Evolutionary conservation across 352 stramenopile species (phyloP), one percentile per base, ranked within the genome.

Genomic region (Salisapilia sapeloensis): DNA sequence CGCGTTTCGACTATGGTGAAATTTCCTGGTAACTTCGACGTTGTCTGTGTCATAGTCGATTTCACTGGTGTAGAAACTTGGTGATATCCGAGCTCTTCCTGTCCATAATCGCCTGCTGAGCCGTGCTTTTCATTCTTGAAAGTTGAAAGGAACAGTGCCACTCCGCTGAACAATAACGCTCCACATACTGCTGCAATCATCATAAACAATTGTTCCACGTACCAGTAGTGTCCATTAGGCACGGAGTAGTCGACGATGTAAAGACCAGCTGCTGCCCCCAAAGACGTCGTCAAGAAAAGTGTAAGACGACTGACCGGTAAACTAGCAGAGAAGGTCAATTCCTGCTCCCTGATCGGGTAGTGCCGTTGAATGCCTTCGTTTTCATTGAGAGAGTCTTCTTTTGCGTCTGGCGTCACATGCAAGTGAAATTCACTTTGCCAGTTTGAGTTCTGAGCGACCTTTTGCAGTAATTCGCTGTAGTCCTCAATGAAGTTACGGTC

Each of bases 381-480:
- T 12, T 59, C 36, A 17, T n/a, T n/a, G n/a, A n/a, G n/a, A n/a
- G n/a, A n/a, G n/a, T n/a, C n/a, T n/a, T n/a, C n/a, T n/a, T n/a
- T n/a, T n/a, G n/a, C n/a, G n/a, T n/a, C n/a, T n/a, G n/a, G n/a
- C n/a, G 61, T 77, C 24, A 46, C 22, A 32, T 78, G 62, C 22
- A 78, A 25, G 51, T 46, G 71, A 11, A 78, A 27, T 11, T 56
- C 56, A 32, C 46, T 60, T 29, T 63, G 61, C 58, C 56, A 78
- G 32, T 29, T 44, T 8, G 48, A 42, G 4, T 38, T 64, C 10
- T 45, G 33, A 5, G 52, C 55, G 12, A 75, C 39, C n/a, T 44
- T 43, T 39, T 60, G 44, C 12, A 74, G 30, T 12, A 78, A 24
- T 33, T 66, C 53, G 6, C 42, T 46, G 31, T 71, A 46, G 10